Evolutionary conservation across 192 early-diverging fungal genomes (phyloP), one percentile per base, ranked within the genome.

Genomic region (Coemansia sp.): DNA sequence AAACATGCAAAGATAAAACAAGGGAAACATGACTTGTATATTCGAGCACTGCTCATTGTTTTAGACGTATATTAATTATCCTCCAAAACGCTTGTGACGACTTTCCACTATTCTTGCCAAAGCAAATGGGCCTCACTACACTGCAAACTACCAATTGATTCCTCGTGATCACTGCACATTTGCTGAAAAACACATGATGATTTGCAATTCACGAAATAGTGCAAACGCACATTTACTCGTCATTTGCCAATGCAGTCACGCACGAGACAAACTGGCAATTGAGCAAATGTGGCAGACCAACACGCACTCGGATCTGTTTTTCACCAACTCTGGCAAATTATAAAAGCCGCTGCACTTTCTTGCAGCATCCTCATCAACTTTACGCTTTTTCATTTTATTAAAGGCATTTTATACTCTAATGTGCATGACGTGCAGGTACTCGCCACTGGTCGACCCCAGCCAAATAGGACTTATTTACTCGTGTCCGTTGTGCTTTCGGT

Each of bases 131-230:
- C 32, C 6, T 8, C 32, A 35, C 32, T 35, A 35, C 6, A 35
- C 32, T 8, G 7, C 19, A 21, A n/a, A 49, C 15, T 49, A n/a
- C 15, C 48, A 49, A 15, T 21, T n/a, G 19, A 49, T 49, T 21
- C 19, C 48, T 19, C 48, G 48, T 49, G 48, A 49, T 49, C 48
- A 49, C 8, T 11, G n/a, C 19, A 21, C 10, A 54, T 54, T 24
- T 23, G 23, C 19, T 19, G 50, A 19, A 4, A 11, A 52, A 19
- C 22, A n/a, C 11, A n/a, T 29, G 25, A 54, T 25, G 52, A 27
- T 54, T 54, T 54, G 52, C 25, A 54, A 54, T 54, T 54, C 25
- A 15, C 0, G 37, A 3, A 24, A 60, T 60, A 60, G 38, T 60
- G 39, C 25, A 22, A 38, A 47, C 17, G 41, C 12, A 59, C 38